These are phyloP conservation scores for Clarkia xantiana DNA, from an alignment of 345 rosid genomes.

Conservation along the genomic window DNA sequence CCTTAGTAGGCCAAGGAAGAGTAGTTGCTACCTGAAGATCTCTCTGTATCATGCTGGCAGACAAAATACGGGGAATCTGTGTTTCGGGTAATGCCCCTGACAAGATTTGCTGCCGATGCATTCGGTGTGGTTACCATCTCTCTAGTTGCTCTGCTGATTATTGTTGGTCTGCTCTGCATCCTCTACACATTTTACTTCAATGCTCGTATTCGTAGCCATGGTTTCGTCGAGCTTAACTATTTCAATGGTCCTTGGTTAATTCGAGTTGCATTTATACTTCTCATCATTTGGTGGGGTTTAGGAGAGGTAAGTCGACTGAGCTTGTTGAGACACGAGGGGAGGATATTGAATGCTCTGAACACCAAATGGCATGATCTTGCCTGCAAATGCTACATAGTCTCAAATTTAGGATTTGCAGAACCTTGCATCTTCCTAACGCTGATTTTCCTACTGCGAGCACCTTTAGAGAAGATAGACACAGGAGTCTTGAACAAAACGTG, in stretches of 20 bases:
- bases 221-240: slow-evolving; percentile 47
- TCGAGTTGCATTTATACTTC: slow-evolving; percentile 48
- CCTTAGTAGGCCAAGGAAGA: slow-evolving; percentile 21
- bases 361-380: slow-evolving; percentile 70
- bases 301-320: slow-evolving; percentile 74
- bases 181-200: slow-evolving; percentile 69
- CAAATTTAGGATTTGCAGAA: slow-evolving; percentile 91
- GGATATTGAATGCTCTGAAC: slow-evolving; percentile 37
- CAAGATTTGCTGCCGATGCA: slow-evolving; percentile 82
- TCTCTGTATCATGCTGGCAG: slow-evolving; percentile 92
- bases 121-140: slow-evolving; percentile 94
- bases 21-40: slow-evolving; percentile 25
- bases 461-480: slow-evolving; percentile 55
- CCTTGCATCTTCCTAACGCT: slow-evolving; percentile 88
- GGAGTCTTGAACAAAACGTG: slow-evolving; percentile 60
- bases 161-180: slow-evolving; percentile 72
- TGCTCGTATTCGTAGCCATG: slow-evolving; percentile 47
- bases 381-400: slow-evolving; percentile 83
- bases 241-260: slow-evolving; percentile 90
- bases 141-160: slow-evolving; percentile 56
- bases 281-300: slow-evolving; percentile 76
- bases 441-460: slow-evolving; percentile 77
- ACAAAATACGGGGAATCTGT: slow-evolving; percentile 98
- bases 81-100: slow-evolving; percentile 99
- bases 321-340: slow-evolving; percentile 51